phyloP scores from a whole-genome alignment of 306 rosid species.

The Sophora flavescens region DNA sequence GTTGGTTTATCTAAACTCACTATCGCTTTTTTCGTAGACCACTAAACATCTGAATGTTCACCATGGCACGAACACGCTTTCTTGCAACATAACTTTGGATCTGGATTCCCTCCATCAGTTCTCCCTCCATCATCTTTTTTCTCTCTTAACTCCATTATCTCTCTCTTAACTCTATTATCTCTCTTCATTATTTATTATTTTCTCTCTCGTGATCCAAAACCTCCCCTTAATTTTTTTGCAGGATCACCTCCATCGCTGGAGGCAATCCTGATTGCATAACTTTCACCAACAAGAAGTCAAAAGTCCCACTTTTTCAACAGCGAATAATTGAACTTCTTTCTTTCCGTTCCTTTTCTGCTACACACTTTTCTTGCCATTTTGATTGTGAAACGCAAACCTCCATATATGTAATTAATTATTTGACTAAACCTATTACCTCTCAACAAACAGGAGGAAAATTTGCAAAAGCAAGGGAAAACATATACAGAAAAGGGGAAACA shows the following conservation, averaged over 20 bases:
- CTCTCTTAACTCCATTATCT: too few species aligned
- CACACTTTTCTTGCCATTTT: slow-evolving; percentile 48
- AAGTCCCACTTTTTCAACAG: slow-evolving; percentile 68
- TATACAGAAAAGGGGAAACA: slow-evolving; percentile 24
- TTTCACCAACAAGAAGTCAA: slow-evolving; percentile 77
- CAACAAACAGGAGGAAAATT: slow-evolving; percentile 41
- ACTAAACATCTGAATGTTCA: slow-evolving; percentile 48
- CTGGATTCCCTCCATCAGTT: too few species aligned
- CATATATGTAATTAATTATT: slow-evolving; percentile 39
- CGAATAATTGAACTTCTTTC: slow-evolving; percentile 53
- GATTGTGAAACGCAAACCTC: slow-evolving; percentile 53
- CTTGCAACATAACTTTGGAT: slow-evolving; percentile 53
- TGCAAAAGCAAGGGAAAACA: slow-evolving; percentile 45
- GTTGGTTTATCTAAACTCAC: slow-evolving; percentile 28
- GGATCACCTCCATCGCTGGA: too few species aligned
- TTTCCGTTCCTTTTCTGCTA: slow-evolving; percentile 49
- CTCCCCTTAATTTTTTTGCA: too few species aligned
- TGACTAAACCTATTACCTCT: slow-evolving; percentile 50
- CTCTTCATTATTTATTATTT: too few species aligned
- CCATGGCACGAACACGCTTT: slow-evolving; percentile 52
- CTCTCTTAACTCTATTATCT: too few species aligned
- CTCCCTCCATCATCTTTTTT: too few species aligned
- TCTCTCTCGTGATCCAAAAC: too few species aligned
- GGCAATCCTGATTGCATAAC: too few species aligned
- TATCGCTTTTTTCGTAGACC: slow-evolving; percentile 57